Conservation (phyloP, 306 rosid species). For the Corylus americana region DNA sequence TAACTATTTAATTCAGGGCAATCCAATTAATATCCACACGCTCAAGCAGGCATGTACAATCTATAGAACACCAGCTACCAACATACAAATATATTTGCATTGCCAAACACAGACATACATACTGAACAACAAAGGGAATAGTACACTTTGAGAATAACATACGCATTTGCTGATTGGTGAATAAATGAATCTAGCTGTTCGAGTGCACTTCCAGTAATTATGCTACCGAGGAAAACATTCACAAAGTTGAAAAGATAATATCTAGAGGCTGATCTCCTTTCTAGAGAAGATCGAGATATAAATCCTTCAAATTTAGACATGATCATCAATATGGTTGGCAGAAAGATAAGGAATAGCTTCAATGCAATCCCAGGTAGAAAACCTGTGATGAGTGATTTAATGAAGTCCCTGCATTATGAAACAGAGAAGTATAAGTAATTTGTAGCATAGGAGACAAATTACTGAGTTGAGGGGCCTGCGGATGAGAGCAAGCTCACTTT, state of each 20-base stretch:
- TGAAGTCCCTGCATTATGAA: slow-evolving; percentile 51
- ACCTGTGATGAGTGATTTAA: slow-evolving; percentile 80
- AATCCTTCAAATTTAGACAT: slow-evolving; percentile 95
- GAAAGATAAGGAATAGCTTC: slow-evolving; percentile 89
- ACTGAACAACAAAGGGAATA: background rate
- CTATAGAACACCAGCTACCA: slow-evolving; percentile 10
- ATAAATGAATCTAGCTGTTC: slow-evolving; percentile 72
- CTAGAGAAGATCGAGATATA: slow-evolving; percentile 69
- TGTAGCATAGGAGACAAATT: slow-evolving; percentile 1
- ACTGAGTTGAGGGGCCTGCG: slow-evolving; percentile 27
- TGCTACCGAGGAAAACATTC: slow-evolving; percentile 87
- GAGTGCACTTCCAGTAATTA: slow-evolving; percentile 79
- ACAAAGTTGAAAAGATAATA: slow-evolving; percentile 81
- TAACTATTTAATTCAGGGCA: background rate
- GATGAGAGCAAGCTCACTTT: slow-evolving; percentile 45
- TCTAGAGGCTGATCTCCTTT: slow-evolving; percentile 87
- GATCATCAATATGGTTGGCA: slow-evolving; percentile 92
- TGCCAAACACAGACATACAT: slow-evolving; percentile 1
- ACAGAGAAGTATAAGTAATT: slow-evolving; percentile 20
- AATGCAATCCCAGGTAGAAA: slow-evolving; percentile 87
- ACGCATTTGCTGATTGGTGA: slow-evolving; percentile 70
- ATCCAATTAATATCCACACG: slow-evolving; percentile 5
- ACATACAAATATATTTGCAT: background rate
- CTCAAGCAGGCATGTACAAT: background rate
- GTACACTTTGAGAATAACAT: slow-evolving; percentile 32